Conservation (phyloP, 352 stramenopile genomes). For the Phytophthora lateralis region DNA sequence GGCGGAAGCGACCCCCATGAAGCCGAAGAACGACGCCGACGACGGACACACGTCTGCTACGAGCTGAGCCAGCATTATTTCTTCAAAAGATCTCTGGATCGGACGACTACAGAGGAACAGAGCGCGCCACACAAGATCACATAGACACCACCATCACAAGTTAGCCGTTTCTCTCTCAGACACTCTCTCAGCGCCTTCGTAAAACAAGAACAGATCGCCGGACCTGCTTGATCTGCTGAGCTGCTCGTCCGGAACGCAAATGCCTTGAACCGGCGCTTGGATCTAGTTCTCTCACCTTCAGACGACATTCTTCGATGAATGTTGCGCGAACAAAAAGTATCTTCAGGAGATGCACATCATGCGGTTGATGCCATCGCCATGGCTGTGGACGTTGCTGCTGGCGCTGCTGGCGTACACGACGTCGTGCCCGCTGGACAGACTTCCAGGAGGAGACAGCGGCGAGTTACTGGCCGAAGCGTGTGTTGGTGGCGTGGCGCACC, state of each 20-base stretch:
- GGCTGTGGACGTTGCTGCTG: constrained; percentile 34
- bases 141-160: no score
- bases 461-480: constrained; percentile 93
- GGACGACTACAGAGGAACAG: no score
- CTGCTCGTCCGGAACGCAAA: constrained; percentile 13
- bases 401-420: constrained; percentile 28
- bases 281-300: constrained; percentile 7
- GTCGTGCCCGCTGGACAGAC: constrained; percentile 17
- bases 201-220: neutral
- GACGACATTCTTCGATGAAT: constrained; percentile 4
- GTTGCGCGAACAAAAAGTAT: constrained; percentile 16
- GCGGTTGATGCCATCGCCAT: constrained; percentile 21
- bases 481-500: constrained; percentile 89
- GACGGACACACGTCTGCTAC: constrained; percentile 96
- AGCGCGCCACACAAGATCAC: no score
- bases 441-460: constrained; percentile 87
- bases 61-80: constrained; percentile 44
- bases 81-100: no score
- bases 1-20: constrained; percentile 97
- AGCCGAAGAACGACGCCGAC: constrained; percentile 99
- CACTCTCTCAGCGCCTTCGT: no score
- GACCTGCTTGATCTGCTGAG: neutral
- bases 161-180: no score
- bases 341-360: constrained; percentile 22
- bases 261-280: constrained; percentile 21